A percentile compares a stretch with the other conserved stretches of the same genome.
phyloP scores from a whole-genome alignment of 306 rosid species.

The Prosopis cineraria region DNA sequence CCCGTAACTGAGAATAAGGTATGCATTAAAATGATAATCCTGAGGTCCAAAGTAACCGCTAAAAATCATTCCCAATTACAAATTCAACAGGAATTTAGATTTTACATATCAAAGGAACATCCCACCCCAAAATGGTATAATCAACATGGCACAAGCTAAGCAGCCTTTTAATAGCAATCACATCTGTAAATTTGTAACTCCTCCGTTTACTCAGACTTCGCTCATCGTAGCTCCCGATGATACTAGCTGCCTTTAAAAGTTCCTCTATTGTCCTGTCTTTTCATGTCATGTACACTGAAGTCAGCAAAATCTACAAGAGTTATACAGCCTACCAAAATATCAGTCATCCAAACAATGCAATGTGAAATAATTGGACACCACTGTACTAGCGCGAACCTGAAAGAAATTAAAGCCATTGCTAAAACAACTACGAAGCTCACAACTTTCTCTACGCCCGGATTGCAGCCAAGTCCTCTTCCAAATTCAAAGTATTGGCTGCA shows the following conservation, averaged over 20 bases:
- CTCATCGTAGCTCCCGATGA: constrained; percentile 31
- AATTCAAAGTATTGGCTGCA: constrained; percentile 74
- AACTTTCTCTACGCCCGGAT: constrained; percentile 26
- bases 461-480: constrained; percentile 56
- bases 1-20: neutral
- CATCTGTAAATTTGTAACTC: constrained; percentile 25
- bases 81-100: constrained; percentile 5
- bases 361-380: constrained; percentile 31
- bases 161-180: constrained; percentile 5
- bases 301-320: constrained; percentile 51
- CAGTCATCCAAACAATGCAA: constrained; percentile 38
- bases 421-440: constrained; percentile 7
- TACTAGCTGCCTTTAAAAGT: constrained; percentile 35
- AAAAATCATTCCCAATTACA: neutral
- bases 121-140: constrained; percentile 9
- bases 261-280: constrained; percentile 49
- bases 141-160: constrained; percentile 30
- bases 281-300: constrained; percentile 45
- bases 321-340: constrained; percentile 57
- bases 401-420: constrained; percentile 46
- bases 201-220: constrained; percentile 22
- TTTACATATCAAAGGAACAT: constrained; percentile 26
- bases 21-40: neutral
- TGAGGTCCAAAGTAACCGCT: neutral
- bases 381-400: constrained; percentile 35